phyloP scores from a whole-genome alignment of 2,329 filamentous ascomycete species.

The Amylocarpus encephaloides region DNA sequence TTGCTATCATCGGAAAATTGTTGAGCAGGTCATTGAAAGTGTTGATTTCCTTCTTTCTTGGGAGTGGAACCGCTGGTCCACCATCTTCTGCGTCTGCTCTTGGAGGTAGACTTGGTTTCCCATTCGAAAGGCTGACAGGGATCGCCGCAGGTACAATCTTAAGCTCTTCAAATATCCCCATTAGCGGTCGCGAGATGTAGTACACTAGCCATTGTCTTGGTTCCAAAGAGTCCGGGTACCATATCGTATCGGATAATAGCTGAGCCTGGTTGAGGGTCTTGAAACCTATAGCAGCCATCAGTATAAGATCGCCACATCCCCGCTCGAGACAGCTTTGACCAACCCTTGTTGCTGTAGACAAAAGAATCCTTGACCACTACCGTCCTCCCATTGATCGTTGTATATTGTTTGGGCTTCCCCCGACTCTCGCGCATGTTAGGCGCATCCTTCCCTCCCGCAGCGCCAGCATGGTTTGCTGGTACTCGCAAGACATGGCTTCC shows the following conservation, averaged over 20 bases:
- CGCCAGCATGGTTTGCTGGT: conserved; percentile 47
- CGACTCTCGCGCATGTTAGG: conserved; percentile 76
- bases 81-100: conserved; percentile 15
- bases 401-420: conserved; percentile 90
- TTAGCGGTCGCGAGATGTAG: conserved; percentile 84
- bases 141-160: conserved; percentile 63
- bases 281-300: conserved; percentile 58
- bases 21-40: conserved; percentile 85
- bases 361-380: conserved; percentile 91
- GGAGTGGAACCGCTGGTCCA: conserved; percentile 34
- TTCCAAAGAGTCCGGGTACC: conserved; percentile 84
- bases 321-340: conserved; percentile 16
- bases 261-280: conserved; percentile 86
- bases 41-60: conserved; percentile 83
- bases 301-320: conserved; percentile 8
- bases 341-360: conserved; percentile 95
- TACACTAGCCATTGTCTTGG: conserved; percentile 93
- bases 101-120: conserved; percentile 20
- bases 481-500: conserved; percentile 94
- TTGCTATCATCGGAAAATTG: conserved; percentile 89
- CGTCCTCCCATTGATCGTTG: conserved; percentile 85
- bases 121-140: conserved; percentile 36
- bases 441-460: conserved; percentile 49
- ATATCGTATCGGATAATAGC: conserved; percentile 74
- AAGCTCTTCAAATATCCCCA: conserved; percentile 74